phyloP scores from a whole-genome alignment of 768 basidiomycete species.

The Termitomyces sp. region DNA sequence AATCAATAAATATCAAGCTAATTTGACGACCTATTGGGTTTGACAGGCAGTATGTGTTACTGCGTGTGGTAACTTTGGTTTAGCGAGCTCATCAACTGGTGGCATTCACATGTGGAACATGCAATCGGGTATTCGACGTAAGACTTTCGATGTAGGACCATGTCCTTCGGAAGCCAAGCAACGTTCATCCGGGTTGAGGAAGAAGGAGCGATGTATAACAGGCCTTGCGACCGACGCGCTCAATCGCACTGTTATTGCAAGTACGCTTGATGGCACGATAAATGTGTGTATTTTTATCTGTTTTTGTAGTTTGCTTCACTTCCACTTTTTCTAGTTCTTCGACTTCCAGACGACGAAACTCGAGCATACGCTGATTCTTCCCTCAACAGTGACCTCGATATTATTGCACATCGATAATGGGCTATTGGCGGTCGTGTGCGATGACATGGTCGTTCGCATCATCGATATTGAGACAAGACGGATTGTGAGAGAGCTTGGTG shows the following conservation, averaged over 20 bases:
- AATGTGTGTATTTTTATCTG: conserved; percentile 51
- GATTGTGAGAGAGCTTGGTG: conserved; percentile 84
- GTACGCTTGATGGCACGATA: conserved; percentile 83
- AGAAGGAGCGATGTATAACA: conserved; percentile 55
- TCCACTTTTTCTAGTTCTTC: conserved; percentile 65
- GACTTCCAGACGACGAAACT: conserved; percentile 87
- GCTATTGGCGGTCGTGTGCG: conserved; percentile 76
- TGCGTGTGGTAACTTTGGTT: conserved; percentile 92
- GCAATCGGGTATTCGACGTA: conserved; percentile 87
- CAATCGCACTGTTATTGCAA: conserved; percentile 75
- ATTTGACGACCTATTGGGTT: not conserved
- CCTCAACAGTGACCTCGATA: conserved; percentile 67
- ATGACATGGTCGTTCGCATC: conserved; percentile 80
- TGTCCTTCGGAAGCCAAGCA: conserved; percentile 50
- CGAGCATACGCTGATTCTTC: conserved; percentile 58
- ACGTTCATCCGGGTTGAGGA: conserved; percentile 35
- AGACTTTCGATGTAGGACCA: conserved; percentile 64
- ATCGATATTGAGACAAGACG: conserved; percentile 88
- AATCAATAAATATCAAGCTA: not conserved
- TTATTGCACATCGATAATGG: conserved; percentile 80
- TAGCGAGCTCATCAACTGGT: conserved; percentile 79
- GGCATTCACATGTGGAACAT: conserved; percentile 92
- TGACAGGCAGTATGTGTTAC: conserved; percentile 78
- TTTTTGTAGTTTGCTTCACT: conserved; percentile 1
- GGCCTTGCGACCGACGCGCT: conserved; percentile 84